These are phyloP conservation scores for Phytophthora chlamydospora DNA, from an alignment of 352 stramenopile genomes.

Conservation along the genomic window DNA sequence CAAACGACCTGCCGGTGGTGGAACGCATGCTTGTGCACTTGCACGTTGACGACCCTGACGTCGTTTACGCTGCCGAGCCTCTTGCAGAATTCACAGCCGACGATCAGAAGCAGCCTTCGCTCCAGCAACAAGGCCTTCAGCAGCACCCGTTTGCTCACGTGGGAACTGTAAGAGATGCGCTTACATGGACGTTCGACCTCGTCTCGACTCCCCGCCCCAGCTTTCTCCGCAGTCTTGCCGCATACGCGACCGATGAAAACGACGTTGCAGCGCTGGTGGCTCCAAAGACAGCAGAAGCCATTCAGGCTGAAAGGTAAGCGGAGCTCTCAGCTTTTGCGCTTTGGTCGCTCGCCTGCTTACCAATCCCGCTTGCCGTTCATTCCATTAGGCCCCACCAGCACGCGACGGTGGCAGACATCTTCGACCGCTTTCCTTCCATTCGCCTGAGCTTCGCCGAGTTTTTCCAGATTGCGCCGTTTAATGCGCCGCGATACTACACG, in stretches of 20 bases:
- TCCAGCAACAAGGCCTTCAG: constrained; percentile 24
- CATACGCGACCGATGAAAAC: constrained; percentile 61
- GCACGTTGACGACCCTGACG: constrained; percentile 50
- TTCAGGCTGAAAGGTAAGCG: constrained; percentile 50
- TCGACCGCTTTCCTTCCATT: constrained; percentile 73
- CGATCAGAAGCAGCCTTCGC: constrained; percentile 12
- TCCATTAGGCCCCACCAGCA: constrained; percentile 35
- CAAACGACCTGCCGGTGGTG: constrained; percentile 58
- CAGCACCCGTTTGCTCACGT: constrained; percentile 60
- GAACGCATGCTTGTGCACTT: constrained; percentile 58
- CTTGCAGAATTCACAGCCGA: constrained; percentile 10
- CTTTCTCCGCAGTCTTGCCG: constrained; percentile 66
- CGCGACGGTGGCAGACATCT: constrained; percentile 67
- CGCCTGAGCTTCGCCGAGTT: constrained; percentile 67
- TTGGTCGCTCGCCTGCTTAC: neutral
- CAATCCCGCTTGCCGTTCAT: neutral
- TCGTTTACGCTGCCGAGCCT: constrained; percentile 50
- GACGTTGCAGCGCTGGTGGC: constrained; percentile 55
- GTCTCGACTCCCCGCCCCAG: constrained; percentile 59
- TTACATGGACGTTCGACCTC: constrained; percentile 84
- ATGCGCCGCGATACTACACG: constrained; percentile 81
- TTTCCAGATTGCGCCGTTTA: constrained; percentile 69
- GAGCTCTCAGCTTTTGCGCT: neutral
- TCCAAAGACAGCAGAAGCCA: constrained; percentile 49
- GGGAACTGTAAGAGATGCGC: constrained; percentile 63